phyloP scores from a whole-genome alignment of 2,329 filamentous ascomycete genomes.

The Exophiala sp. region DNA sequence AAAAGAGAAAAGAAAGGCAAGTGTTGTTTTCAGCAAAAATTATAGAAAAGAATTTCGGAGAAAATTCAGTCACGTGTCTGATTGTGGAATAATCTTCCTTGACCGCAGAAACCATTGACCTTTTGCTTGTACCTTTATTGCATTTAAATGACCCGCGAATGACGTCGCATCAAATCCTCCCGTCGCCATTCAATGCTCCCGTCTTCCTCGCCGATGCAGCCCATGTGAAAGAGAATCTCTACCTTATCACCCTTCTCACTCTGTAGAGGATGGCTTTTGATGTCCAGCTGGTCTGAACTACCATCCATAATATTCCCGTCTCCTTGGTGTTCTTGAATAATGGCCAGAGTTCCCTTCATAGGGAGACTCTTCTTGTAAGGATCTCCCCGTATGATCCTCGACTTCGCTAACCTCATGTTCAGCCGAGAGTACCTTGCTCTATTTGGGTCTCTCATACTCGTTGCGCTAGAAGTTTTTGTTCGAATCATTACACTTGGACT shows the following conservation, averaged over 20 bases:
- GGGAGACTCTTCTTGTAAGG: constrained; percentile 55
- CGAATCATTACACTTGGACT: constrained; percentile 83
- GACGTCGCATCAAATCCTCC: constrained; percentile 1
- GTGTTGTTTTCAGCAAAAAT: not conserved
- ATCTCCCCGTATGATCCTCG: not conserved
- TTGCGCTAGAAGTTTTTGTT: constrained; percentile 77
- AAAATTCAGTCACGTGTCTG: constrained; percentile 8
- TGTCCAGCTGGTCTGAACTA: constrained; percentile 11
- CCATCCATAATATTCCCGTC: constrained; percentile 1
- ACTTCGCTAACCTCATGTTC: constrained; percentile 10
- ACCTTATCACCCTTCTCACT: not conserved
- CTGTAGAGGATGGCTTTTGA: constrained; percentile 15
- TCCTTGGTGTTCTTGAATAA: constrained; percentile 28
- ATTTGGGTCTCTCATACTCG: constrained; percentile 75
- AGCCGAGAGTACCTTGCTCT: constrained; percentile 87
- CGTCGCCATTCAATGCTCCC: too few species aligned
- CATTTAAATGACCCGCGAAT: not conserved
- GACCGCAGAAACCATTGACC: too few species aligned
- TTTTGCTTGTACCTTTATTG: too few species aligned
- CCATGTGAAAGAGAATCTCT: not conserved
- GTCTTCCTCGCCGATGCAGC: not conserved
- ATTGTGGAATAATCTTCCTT: not conserved
- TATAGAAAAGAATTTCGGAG: constrained; percentile 5
- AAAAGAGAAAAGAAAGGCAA: constrained; percentile 16
- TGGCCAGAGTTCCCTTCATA: constrained; percentile 61